Base-by-base conservation (phyloP, 345 rosid genomes). In the Mallotus nudiflorus region DNA sequence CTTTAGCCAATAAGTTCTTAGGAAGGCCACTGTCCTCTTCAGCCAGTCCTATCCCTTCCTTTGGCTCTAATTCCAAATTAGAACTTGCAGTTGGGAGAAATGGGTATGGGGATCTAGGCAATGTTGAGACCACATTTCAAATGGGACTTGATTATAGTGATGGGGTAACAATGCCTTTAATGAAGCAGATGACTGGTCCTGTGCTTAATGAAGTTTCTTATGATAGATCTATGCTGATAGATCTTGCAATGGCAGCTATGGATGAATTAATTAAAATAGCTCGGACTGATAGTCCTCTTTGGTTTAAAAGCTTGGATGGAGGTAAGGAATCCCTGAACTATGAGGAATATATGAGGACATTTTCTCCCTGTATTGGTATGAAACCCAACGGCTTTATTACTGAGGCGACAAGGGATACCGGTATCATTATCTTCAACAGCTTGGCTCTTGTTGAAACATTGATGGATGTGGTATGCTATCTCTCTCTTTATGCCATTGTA, bases 391-490 rank as follows among this genome's bases (percentile, higher is more conserved):
- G 84, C 50, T 82, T 68, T 62, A 66, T 73, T 2, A 58, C 74
- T 0, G 90, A 90, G 74, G 91, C 87, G 49, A 69, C 96, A 20
- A 83, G 90, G 77, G 92, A 84, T 67, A 77, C 84, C 42, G 86
- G 83, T 39, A 24, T 83, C 35, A 87, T 91, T 20, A 63, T 80
- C 65, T 76, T 84, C 80, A 77, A 77, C 68, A 77, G 90, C 76
- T 66, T 69, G 76, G 85, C 83, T 71, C 82, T 88, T 1, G 85
- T 93, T 0, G 92, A 89, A 31, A 83, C 78, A 8, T 67, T 91
- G 66, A 89, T 93, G 96, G 87, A 93, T 69, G 78, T 72, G 90
- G 97, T 93, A 81, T 33, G 84, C 71, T 37, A 66, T 49, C 66
- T 58, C 52, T 44, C 18, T 27, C 57, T 29, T 54, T 37, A 22